A percentile compares a stretch with the other conserved stretches of the same genome.
Evolutionary conservation across 139 green algal species (phyloP).

Genomic region (Chlamydomonas sphaeroides): DNA sequence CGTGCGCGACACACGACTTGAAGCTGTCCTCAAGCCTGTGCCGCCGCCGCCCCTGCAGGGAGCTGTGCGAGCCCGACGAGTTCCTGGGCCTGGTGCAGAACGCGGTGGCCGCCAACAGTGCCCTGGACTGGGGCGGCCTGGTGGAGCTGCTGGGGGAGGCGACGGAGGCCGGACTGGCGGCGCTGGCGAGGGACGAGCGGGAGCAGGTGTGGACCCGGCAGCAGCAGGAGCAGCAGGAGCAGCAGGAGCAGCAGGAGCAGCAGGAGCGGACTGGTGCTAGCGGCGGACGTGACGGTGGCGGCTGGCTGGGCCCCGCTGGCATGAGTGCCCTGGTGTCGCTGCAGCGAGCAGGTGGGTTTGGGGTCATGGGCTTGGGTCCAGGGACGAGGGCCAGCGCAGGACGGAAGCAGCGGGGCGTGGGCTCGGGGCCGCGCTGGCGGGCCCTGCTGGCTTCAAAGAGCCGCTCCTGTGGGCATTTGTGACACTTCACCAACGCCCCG

Average conservation of each 20-base stretch:
- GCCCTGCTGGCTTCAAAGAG: background rate
- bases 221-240: background rate
- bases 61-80: slow-evolving; percentile 46
- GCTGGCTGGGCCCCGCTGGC: background rate
- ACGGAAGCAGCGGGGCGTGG: background rate
- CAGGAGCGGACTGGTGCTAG: background rate
- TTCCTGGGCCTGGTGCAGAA: slow-evolving; percentile 80
- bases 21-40: background rate
- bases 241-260: background rate
- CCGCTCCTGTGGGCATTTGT: background rate
- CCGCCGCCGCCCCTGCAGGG: background rate
- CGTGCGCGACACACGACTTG: background rate
- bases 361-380: background rate
- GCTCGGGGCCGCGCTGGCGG: background rate
- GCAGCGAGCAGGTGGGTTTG: background rate
- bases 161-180: background rate
- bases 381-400: background rate
- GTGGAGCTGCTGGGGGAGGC: slow-evolving; percentile 45
- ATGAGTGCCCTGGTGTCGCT: background rate
- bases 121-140: slow-evolving; percentile 58
- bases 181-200: background rate
- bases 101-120: slow-evolving; percentile 71
- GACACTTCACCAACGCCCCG: background rate
- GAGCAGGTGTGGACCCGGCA: background rate
- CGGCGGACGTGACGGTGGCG: background rate